phyloP scores from a whole-genome alignment of 805 yeast species.

The Teunomyces atbi region DNA sequence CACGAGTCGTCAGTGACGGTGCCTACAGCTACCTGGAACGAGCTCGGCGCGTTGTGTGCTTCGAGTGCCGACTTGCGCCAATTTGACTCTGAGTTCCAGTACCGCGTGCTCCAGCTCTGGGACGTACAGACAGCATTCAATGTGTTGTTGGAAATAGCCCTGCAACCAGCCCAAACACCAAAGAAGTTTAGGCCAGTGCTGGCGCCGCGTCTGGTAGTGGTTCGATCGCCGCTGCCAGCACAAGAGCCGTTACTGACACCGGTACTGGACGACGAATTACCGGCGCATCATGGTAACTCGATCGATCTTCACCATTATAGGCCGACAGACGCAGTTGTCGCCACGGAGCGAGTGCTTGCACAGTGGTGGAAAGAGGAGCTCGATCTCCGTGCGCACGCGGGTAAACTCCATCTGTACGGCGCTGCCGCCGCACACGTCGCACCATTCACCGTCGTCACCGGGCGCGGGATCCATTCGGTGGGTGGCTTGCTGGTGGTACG shows the following conservation, averaged over 20 bases:
- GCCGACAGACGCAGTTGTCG: slow-evolving; percentile 45
- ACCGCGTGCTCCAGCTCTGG: not conserved
- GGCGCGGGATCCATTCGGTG: slow-evolving; percentile 67
- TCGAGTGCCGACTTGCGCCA: not conserved
- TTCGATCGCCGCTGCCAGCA: not conserved
- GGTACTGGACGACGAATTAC: not conserved
- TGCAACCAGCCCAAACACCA: not conserved
- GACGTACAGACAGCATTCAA: not conserved
- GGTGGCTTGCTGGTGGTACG: slow-evolving; percentile 55
- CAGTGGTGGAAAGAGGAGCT: slow-evolving; percentile 68
- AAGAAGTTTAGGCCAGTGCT: not conserved
- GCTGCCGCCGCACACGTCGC: slow-evolving; percentile 38
- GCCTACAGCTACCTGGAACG: not conserved
- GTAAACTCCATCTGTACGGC: slow-evolving; percentile 33
- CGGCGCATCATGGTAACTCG: not conserved
- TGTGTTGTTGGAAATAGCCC: not conserved
- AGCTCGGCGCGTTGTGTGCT: not conserved
- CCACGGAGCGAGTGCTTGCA: slow-evolving; percentile 34
- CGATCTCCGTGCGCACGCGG: slow-evolving; percentile 36
- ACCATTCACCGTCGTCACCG: slow-evolving; percentile 55
- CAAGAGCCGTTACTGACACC: not conserved
- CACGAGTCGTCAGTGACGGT: not conserved
- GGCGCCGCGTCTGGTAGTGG: not conserved
- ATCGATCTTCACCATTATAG: slow-evolving; percentile 60
- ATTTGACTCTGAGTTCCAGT: not conserved